Evolutionary conservation across 1,139 yeast genomes (phyloP), one percentile per base, ranked within the genome.

Genomic region (Saccharomyces pastorianus): DNA sequence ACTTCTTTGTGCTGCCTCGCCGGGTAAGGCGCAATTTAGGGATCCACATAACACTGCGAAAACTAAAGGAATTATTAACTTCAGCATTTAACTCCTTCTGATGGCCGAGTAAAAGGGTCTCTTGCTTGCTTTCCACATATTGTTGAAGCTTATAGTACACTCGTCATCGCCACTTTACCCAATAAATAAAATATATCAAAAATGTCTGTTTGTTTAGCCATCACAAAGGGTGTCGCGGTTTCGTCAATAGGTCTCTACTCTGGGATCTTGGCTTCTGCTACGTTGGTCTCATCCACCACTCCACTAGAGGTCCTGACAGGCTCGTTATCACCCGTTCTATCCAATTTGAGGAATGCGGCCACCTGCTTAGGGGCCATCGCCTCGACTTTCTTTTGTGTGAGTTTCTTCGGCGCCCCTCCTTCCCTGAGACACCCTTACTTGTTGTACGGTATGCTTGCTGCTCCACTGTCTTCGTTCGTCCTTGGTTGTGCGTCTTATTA

Each of bases 171-270:
- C 17, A 17, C 17, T 17, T 17, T 17, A 17, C 17, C 17, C 17
- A 17, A 17, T 2, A 17, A 17, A 17, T 17, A 17, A 1, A 17
- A 17, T 17, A 34, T 14, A 34, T 14, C 14, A 8, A 31, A 50
- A 44, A 64, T 64, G 67, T 63, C 67, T 25, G 59, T 60, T 28
- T 64, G 68, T 59, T 53, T 64, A 51, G 67, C 71, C 28, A 65
- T 68, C 27, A 71, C 71, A 46, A 72, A 71, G 57, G 64, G 68
- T 34, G 74, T 88, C 59, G 96, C 96, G 61, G 83, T 89, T 59
- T 84, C 96, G 46, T 83, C 95, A 51, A 83, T 90, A 85, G 93
- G 96, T 72, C 80, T 90, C 59, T 96, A 96, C 69, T 86, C 96
- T 38, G 97, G 97, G 65, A 82, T 86, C 82, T 93, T 96, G 60